These are phyloP conservation scores for Tylopilus subfusipes DNA, from an alignment of 768 basidiomycete species.

Conservation along the genomic window DNA sequence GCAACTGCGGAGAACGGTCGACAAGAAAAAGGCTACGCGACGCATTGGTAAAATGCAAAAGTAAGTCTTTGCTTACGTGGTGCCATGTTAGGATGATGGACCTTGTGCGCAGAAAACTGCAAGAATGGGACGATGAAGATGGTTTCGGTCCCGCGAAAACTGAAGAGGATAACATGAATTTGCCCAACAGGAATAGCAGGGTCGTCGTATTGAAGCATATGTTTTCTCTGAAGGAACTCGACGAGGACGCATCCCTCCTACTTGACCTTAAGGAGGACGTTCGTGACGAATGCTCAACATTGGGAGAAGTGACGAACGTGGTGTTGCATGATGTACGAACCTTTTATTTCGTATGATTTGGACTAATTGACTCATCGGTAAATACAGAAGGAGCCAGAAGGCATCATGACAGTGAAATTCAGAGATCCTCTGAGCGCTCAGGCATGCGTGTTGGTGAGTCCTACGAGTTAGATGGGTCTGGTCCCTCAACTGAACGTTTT, in stretches of 20 bases:
- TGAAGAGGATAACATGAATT: conserved; percentile 46
- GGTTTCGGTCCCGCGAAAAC: conserved; percentile 76
- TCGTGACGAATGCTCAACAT: conserved; percentile 81
- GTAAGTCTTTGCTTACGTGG: conserved; percentile 37
- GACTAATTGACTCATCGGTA: conserved; percentile 1
- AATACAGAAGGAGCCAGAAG: conserved; percentile 81
- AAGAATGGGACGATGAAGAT: conserved; percentile 93
- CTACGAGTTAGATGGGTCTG: neutral
- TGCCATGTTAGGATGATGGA: neutral
- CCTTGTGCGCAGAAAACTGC: conserved; percentile 64
- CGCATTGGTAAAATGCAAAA: conserved; percentile 85
- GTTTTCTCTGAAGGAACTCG: conserved; percentile 85
- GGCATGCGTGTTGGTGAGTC: conserved; percentile 80
- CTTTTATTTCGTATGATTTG: neutral
- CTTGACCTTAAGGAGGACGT: conserved; percentile 97
- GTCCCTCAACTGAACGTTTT: neutral
- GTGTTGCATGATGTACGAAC: conserved; percentile 86
- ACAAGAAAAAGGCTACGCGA: conserved; percentile 74
- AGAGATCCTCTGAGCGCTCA: conserved; percentile 88
- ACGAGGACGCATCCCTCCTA: conserved; percentile 78
- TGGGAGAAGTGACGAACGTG: conserved; percentile 96
- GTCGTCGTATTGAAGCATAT: conserved; percentile 94
- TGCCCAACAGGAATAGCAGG: conserved; percentile 55
- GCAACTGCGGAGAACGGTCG: conserved; percentile 58
- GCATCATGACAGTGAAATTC: conserved; percentile 96